Evolutionary conservation across 2,329 filamentous ascomycete species (phyloP).

Genomic region (Beauveria medogensis): DNA sequence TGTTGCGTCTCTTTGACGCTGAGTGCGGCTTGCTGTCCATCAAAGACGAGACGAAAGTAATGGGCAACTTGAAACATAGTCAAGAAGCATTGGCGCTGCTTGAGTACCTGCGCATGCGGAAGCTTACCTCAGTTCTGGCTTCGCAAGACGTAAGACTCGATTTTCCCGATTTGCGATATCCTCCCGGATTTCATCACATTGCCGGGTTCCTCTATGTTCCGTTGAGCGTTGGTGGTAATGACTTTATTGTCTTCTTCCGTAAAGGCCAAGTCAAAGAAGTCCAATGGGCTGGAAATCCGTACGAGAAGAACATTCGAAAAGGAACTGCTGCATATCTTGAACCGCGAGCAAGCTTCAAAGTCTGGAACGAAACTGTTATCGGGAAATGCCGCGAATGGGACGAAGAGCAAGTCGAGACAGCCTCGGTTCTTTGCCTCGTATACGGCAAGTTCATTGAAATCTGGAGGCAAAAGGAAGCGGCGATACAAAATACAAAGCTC

Average conservation of each 20-base stretch:
- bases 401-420: constrained; percentile 82
- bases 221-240: constrained; percentile 62
- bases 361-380: constrained; percentile 72
- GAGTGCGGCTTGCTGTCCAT: constrained; percentile 84
- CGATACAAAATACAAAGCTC: constrained; percentile 71
- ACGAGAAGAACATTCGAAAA: constrained; percentile 67
- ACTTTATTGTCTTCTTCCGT: constrained; percentile 92
- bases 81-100: constrained; percentile 79
- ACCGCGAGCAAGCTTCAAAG: constrained; percentile 70
- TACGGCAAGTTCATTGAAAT: constrained; percentile 87
- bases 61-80: constrained; percentile 65
- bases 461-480: constrained; percentile 84
- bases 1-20: constrained; percentile 76
- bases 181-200: constrained; percentile 69
- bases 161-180: constrained; percentile 73
- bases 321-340: constrained; percentile 69
- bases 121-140: constrained; percentile 64
- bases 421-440: constrained; percentile 77
- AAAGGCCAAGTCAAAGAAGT: constrained; percentile 66
- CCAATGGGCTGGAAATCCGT: constrained; percentile 81
- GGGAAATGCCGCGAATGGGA: constrained; percentile 83
- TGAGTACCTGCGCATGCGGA: constrained; percentile 73
- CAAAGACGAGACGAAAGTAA: constrained; percentile 77
- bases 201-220: constrained; percentile 78
- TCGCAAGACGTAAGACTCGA: constrained; percentile 69